Evolutionary conservation across 2,329 filamentous ascomycete genomes (phyloP).

Genomic region (Didymella lethalis): DNA sequence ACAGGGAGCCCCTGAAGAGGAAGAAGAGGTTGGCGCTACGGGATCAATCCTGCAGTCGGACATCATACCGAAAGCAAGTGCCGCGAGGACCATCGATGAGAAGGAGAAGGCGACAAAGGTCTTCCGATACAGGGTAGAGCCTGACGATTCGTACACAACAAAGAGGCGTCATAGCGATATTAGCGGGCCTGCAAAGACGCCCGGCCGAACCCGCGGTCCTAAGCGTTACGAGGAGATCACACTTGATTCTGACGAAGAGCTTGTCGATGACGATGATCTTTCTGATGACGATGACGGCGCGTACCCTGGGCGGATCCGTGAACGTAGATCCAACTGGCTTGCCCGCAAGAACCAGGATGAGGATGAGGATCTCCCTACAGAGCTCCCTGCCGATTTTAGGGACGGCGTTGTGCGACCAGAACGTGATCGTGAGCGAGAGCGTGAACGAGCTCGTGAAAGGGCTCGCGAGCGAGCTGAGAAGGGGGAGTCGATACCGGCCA

Average conservation of each 20-base stretch:
- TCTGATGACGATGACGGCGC: conserved; percentile 24
- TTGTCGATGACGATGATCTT: conserved; percentile 30
- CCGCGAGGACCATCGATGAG: conserved; percentile 23
- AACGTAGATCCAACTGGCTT: conserved; percentile 52
- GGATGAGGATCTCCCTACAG: conserved; percentile 52
- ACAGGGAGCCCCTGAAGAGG: conserved; percentile 33
- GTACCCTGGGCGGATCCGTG: conserved; percentile 28
- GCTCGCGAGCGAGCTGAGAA: conserved; percentile 35
- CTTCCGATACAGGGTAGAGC: conserved; percentile 49
- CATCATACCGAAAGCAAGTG: conserved; percentile 32
- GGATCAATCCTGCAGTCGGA: conserved; percentile 51
- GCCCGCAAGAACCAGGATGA: conserved; percentile 53
- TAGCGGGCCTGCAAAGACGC: conserved; percentile 32
- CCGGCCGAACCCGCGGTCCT: conserved; percentile 32
- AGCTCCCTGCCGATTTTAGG: conserved; percentile 53
- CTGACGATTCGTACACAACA: conserved; percentile 53
- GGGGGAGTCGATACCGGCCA: conserved; percentile 36
- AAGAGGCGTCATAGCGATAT: conserved; percentile 37
- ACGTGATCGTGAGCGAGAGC: conserved; percentile 39
- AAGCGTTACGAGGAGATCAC: conserved; percentile 56
- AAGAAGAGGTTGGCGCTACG: conserved; percentile 31
- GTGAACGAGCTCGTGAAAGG: conserved; percentile 29
- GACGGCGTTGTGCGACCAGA: conserved; percentile 45
- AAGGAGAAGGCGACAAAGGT: conserved; percentile 46
- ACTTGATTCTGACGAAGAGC: conserved; percentile 56